These are phyloP conservation scores for Solanum bulbocastanum DNA, from an alignment of 257 asterid genomes.

Conservation along the genomic window DNA sequence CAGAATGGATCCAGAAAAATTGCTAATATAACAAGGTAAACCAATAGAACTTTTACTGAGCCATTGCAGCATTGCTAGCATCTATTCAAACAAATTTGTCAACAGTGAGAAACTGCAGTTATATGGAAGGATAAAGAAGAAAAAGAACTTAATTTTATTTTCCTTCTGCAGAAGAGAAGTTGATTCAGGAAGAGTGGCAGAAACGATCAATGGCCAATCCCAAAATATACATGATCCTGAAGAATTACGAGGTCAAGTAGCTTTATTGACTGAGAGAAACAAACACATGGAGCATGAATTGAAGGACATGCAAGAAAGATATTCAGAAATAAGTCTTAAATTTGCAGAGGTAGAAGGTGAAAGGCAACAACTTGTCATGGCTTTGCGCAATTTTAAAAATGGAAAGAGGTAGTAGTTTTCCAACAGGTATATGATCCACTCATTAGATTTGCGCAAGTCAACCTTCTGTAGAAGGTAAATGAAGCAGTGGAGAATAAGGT, in stretches of 20 bases:
- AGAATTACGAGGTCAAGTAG: slow-evolving; percentile 42
- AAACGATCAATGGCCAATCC: slow-evolving; percentile 17
- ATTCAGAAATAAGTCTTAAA: slow-evolving; percentile 90
- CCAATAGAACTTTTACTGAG: not conserved
- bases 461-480: not conserved
- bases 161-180: slow-evolving; percentile 19
- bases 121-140: not conserved
- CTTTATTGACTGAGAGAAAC: slow-evolving; percentile 57
- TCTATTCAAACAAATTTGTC: not conserved
- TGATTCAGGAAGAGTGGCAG: slow-evolving; percentile 6
- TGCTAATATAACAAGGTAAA: slow-evolving; percentile 15
- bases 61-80: not conserved
- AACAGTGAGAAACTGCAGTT: not conserved
- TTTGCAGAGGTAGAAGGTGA: slow-evolving; percentile 99
- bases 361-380: slow-evolving; percentile 93
- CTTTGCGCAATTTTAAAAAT: slow-evolving; percentile 63
- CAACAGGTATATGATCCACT: not conserved
- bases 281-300: slow-evolving; percentile 60
- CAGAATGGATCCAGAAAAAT: not conserved
- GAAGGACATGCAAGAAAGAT: slow-evolving; percentile 83
- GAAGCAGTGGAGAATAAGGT: not conserved
- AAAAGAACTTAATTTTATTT: not conserved
- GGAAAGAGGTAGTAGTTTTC: slow-evolving; percentile 33
- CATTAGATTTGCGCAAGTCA: not conserved
- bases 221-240: slow-evolving; percentile 26